phyloP scores from a whole-genome alignment of 164 flowering plant genomes.

The Akebia trifoliata region DNA sequence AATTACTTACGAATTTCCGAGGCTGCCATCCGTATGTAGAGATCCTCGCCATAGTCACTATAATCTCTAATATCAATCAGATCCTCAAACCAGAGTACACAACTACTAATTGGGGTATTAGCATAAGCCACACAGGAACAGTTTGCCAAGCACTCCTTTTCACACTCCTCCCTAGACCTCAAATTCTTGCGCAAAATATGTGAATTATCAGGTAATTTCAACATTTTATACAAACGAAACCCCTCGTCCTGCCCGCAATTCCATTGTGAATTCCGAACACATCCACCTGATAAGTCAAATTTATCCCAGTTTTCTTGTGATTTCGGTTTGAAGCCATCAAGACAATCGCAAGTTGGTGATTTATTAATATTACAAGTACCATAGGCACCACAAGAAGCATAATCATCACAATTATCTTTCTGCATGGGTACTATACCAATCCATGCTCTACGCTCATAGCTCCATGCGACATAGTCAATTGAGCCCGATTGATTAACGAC shows the following conservation, averaged over 20 bases:
- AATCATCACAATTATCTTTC: not conserved
- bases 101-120: constrained; percentile 24
- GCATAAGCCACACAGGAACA: constrained; percentile 32
- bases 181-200: not conserved
- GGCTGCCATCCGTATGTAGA: not conserved
- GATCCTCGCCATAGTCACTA: not conserved
- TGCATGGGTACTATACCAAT: not conserved
- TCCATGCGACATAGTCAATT: too few relatives aligned
- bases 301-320: too few relatives aligned
- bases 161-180: not conserved
- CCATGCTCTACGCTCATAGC: not conserved
- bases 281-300: too few relatives aligned
- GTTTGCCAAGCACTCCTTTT: constrained; percentile 17
- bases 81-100: constrained; percentile 3
- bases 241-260: too few relatives aligned
- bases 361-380: not conserved
- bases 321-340: too few relatives aligned
- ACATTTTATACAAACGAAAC: not conserved
- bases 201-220: not conserved
- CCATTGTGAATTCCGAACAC: too few relatives aligned
- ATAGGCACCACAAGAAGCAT: not conserved
- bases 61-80: not conserved
- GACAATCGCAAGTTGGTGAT: not conserved
- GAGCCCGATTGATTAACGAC: too few relatives aligned
- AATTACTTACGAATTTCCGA: not conserved